Base-by-base conservation (phyloP, 2,329 filamentous ascomycete genomes). In the Pseudocercospora pini-densiflorae region DNA sequence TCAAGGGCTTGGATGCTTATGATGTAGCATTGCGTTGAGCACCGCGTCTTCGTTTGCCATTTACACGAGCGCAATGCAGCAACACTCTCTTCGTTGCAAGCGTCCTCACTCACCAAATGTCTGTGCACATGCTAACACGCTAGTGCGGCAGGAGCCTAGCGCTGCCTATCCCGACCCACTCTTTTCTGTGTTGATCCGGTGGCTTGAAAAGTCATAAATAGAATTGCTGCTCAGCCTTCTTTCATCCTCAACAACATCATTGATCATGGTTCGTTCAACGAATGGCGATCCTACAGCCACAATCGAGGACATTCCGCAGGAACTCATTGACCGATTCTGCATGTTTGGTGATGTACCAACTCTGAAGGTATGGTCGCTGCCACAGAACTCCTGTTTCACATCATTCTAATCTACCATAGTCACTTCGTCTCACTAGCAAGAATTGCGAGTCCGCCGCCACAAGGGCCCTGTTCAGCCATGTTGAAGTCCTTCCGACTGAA, bases 391-490 rank as follows among this genome's bases (percentile, higher is more conserved):
- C 10, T 24, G 14, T 58, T 10, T 27, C 24, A 36, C 55, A 23
- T 31, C 10, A 7, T 23, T 58, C 24, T 58, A 58, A 58, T 31
- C 16, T 14, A 10, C 14, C 51, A 9, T 27, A 65, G 40, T 21
- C 51, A 31, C 53, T 62, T 21, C 59, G 63, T 21, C 51, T 62
- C 1, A 29, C 40, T 3, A 31, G 23, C 51, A 62, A 47, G 9
- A 19, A 43, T 12, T 16, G 61, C 21, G 45, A 47, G 9, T 9
- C 49, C n/a, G 51, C 59, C 9, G 63, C 59, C 40, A 65, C 63
- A n/a, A 58, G 61, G 23, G 7, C 43, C 8, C 29, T 65, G 4
- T 65, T 65, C 51, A 21, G 33, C 19, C 63, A 62, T 29, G 36
- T 61, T 36, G 59, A 62, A 31, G 51, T 65, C 5, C 21, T 33